Percentiles rank a stretch among this genome's conserved stretches.
phyloP scores from a whole-genome alignment of 768 basidiomycete species.

The Suillus alpinus region DNA sequence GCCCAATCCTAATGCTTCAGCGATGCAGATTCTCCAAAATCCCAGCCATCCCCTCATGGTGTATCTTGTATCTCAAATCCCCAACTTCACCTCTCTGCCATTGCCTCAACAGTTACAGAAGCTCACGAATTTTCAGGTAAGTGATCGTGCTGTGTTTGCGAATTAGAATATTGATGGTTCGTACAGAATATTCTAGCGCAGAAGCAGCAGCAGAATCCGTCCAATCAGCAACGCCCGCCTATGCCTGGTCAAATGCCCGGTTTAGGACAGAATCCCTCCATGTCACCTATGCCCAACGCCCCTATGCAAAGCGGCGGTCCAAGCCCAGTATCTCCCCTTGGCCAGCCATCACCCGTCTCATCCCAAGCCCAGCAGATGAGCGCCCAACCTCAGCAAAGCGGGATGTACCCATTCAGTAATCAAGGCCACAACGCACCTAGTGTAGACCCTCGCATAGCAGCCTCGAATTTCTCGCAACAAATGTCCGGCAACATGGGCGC shows the following conservation, averaged over 20 bases:
- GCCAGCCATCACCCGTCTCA: conserved; percentile 27
- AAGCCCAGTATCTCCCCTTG: conserved; percentile 29
- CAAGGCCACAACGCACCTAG: conserved; percentile 22
- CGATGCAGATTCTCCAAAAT: conserved; percentile 46
- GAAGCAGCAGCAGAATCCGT: conserved; percentile 28
- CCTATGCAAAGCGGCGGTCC: conserved; percentile 23
- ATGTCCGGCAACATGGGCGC: conserved; percentile 27
- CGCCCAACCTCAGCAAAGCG: conserved; percentile 26
- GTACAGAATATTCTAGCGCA: conserved; percentile 17
- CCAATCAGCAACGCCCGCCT: conserved; percentile 23
- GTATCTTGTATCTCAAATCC: conserved; percentile 49
- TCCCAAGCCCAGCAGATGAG: conserved; percentile 29
- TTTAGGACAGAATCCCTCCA: conserved; percentile 26
- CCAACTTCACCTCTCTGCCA: conserved; percentile 52
- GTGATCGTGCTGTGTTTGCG: conserved; percentile 3
- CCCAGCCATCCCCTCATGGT: conserved; percentile 58
- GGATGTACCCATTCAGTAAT: conserved; percentile 27
- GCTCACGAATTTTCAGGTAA: conserved; percentile 53
- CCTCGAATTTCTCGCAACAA: conserved; percentile 27
- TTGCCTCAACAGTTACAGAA: conserved; percentile 58
- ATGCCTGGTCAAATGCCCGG: conserved; percentile 25
- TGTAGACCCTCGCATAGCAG: conserved; percentile 31
- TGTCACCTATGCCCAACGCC: conserved; percentile 24
- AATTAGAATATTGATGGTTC: not conserved
- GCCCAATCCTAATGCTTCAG: conserved; percentile 34